Evolutionary conservation across 139 green algal species (phyloP), one percentile per base, ranked within the genome.

Genomic region (Axilococcus clingmanii): DNA sequence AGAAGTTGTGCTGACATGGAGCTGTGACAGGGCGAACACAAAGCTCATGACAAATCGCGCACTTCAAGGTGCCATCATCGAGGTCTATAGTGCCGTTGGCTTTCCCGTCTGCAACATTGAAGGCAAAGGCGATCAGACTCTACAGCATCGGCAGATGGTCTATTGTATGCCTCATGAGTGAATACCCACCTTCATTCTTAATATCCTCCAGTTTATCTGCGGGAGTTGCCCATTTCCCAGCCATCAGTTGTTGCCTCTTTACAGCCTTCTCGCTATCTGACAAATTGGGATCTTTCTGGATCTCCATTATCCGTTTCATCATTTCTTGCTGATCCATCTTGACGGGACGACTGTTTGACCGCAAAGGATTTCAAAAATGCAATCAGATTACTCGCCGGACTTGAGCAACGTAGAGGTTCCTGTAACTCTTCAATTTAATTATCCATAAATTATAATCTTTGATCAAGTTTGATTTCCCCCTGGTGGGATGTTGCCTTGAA

Each of bases 1-100:
- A 96, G 66, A 90, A 96, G 66, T 96, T 96, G 76, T 96, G 88
- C 63, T 95, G 87, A 76, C 88, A 96, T 20, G 88, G 79, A 1
- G 87, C 86, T 50, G 87, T 95, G 27, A 96, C 79, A 25, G 87
- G 87, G 12, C 86, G 68, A 7, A 83, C 73, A 47, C 86, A 92
- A 4, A 96, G 61, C n/a, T 83, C 57, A 29, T 84, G 57, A 73
- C 87, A 96, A 48, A 96, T 86, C 29, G 68, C 52, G 49, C 87
- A 96, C 41, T 92, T 93, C 3, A 96, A 67, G 3, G 69, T 78
- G 22, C 94, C 82, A 28, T 90, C 82, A 54, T 85, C 55, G 12
- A 76, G 11, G n/a, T n/a, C n/a, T n/a, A n/a, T n/a, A n/a, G n/a
- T n/a, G n/a, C n/a, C n/a, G n/a, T n/a, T n/a, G n/a, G n/a, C n/a